Conservation (phyloP, 2,329 filamentous ascomycete species). For the Botrytis galanthina region DNA sequence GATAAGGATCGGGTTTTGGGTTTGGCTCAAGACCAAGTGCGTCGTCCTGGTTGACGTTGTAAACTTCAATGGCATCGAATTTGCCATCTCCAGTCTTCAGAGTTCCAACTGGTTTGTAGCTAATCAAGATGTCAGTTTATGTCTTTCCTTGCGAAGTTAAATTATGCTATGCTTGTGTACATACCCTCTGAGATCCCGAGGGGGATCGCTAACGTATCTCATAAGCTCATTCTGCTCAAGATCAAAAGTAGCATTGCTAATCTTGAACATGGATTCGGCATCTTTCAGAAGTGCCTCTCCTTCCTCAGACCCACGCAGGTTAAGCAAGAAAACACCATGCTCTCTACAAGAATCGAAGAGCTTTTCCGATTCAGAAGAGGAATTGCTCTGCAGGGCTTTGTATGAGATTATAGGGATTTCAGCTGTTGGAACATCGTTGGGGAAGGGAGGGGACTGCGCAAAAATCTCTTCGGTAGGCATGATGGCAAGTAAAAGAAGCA, state of each 20-base stretch:
- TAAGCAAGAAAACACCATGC: background rate
- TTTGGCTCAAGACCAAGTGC: background rate
- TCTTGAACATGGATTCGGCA: background rate
- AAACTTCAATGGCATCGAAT: background rate
- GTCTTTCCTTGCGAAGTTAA: background rate
- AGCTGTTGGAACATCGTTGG: background rate
- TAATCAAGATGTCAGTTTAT: background rate
- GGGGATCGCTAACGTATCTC: background rate
- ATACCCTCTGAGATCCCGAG: background rate
- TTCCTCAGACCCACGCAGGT: background rate
- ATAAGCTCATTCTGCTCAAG: background rate
- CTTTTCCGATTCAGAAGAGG: background rate
- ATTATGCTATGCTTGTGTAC: background rate
- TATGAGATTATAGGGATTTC: background rate
- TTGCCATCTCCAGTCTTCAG: constrained; percentile 1
- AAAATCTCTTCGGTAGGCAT: background rate
- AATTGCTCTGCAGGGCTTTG: background rate
- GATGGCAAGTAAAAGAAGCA: background rate
- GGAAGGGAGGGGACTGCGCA: background rate
- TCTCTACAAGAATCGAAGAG: background rate
- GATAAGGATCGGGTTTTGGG: background rate
- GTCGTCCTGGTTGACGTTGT: background rate
- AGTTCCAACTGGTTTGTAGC: background rate
- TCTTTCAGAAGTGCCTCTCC: background rate
- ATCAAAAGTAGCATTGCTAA: background rate